Evolutionary conservation across 306 rosid genomes (phyloP).

Genomic region (Parietaria judaica): DNA sequence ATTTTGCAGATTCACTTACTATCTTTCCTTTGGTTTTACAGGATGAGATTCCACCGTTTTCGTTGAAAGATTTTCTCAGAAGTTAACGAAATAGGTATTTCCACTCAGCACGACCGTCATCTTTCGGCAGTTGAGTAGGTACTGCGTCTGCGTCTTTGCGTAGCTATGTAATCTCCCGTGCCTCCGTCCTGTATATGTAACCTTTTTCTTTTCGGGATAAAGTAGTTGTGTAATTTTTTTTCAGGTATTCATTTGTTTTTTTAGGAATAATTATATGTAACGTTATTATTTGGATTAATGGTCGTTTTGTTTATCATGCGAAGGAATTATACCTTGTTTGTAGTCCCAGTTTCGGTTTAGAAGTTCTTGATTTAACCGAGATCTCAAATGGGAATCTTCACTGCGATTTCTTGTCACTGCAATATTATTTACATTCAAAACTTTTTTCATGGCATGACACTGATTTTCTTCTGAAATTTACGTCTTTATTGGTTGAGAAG

Average conservation of each 20-base stretch:
- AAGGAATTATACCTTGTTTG: too few relatives aligned
- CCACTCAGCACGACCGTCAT: constrained; percentile 8
- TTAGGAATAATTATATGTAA: too few relatives aligned
- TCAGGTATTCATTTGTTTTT: background rate
- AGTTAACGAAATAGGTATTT: constrained; percentile 30
- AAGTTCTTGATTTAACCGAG: too few relatives aligned
- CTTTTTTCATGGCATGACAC: too few relatives aligned
- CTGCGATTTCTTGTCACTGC: too few relatives aligned
- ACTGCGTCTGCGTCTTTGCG: constrained; percentile 9
- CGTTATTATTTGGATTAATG: too few relatives aligned
- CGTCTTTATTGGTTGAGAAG: too few relatives aligned
- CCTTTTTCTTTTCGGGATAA: background rate
- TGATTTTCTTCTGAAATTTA: too few relatives aligned
- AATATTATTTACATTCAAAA: too few relatives aligned
- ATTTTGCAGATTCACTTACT: constrained; percentile 9
- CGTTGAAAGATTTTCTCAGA: constrained; percentile 61
- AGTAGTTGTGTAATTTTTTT: constrained; percentile 10
- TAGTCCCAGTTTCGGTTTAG: too few relatives aligned
- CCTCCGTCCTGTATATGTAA: constrained; percentile 19
- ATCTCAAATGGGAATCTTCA: too few relatives aligned
- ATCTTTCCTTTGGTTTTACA: constrained; percentile 22
- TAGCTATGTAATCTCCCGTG: constrained; percentile 13
- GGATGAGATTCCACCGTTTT: constrained; percentile 62
- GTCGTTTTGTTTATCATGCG: too few relatives aligned
- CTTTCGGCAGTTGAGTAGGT: constrained; percentile 19